A percentile compares a stretch with the other conserved stretches of the same genome.
These are phyloP conservation scores for Pseudogymnoascus sp. DNA, from an alignment of 2,329 filamentous ascomycete species.

Conservation along the genomic window DNA sequence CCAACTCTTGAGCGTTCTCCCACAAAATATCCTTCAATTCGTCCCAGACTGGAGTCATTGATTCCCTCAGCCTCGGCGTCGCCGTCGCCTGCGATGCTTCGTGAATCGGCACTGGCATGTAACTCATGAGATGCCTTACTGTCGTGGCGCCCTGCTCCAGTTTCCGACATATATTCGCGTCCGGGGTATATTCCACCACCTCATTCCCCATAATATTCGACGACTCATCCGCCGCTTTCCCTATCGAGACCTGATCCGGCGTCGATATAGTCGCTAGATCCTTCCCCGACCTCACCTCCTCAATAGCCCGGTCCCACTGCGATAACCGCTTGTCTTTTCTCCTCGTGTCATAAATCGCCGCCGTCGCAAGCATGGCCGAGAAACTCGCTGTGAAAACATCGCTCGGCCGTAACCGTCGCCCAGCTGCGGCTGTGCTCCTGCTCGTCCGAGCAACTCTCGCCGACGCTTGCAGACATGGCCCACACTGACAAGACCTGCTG, in stretches of 20 bases:
- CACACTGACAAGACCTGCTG: slow-evolving; percentile 55
- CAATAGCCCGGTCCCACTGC: slow-evolving; percentile 56
- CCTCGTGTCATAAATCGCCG: slow-evolving; percentile 54
- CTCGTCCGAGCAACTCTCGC: slow-evolving; percentile 34
- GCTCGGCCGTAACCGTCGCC: slow-evolving; percentile 43
- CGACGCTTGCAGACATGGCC: slow-evolving; percentile 48
- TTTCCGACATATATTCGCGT: slow-evolving; percentile 7
- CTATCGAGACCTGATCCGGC: background rate
- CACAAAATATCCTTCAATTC: background rate
- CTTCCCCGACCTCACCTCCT: slow-evolving; percentile 37
- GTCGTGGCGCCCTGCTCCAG: background rate
- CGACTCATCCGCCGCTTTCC: slow-evolving; percentile 5
- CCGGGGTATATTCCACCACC: background rate
- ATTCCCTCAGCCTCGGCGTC: background rate
- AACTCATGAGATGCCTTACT: background rate
- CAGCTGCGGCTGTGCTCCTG: slow-evolving; percentile 42
- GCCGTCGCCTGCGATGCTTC: background rate
- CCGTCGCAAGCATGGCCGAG: slow-evolving; percentile 59
- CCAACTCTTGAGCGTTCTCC: background rate
- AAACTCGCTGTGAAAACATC: slow-evolving; percentile 60
- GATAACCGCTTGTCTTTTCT: slow-evolving; percentile 50
- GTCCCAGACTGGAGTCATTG: background rate
- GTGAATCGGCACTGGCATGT: background rate
- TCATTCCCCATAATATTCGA: slow-evolving; percentile 9
- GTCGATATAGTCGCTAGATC: background rate